These are phyloP conservation scores for Geotrichum klebahnii DNA, from an alignment of 1,139 yeast genomes.

Conservation along the genomic window DNA sequence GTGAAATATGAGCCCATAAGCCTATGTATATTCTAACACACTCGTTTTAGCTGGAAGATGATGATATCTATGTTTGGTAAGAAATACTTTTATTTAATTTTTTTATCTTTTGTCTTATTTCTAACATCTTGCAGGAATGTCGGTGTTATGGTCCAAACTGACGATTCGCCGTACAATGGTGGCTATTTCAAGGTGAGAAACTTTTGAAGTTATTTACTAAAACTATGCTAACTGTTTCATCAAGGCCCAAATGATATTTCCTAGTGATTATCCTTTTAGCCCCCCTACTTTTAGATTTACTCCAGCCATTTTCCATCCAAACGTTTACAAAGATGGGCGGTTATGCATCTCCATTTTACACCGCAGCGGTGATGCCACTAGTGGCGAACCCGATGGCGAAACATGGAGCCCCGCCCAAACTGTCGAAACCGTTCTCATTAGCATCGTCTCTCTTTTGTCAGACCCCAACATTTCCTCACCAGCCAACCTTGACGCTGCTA, in stretches of 20 bases:
- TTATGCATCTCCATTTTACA: conserved; percentile 89
- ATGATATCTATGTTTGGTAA: conserved; percentile 75
- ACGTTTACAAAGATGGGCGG: conserved; percentile 88
- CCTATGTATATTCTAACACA: neutral
- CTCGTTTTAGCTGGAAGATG: conserved; percentile 59
- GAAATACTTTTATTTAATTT: conserved; percentile 4
- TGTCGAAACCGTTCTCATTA: conserved; percentile 82
- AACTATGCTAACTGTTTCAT: neutral
- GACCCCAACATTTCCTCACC: conserved; percentile 92
- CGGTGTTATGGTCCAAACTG: conserved; percentile 86
- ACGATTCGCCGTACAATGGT: conserved; percentile 87
- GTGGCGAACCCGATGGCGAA: conserved; percentile 84
- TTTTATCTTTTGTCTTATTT: neutral
- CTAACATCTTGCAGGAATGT: conserved; percentile 49
- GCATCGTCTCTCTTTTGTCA: conserved; percentile 82
- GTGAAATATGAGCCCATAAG: neutral
- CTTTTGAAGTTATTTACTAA: neutral
- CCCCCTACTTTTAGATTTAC: conserved; percentile 92
- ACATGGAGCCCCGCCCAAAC: conserved; percentile 94
- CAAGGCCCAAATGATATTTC: conserved; percentile 84
- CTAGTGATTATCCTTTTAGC: conserved; percentile 80
- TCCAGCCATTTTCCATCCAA: conserved; percentile 92
- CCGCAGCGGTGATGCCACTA: conserved; percentile 81
- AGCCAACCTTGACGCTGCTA: conserved; percentile 93
- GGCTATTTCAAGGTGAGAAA: conserved; percentile 65